Base-by-base conservation (phyloP, 805 yeast species). In the Saturnispora hagleri region DNA sequence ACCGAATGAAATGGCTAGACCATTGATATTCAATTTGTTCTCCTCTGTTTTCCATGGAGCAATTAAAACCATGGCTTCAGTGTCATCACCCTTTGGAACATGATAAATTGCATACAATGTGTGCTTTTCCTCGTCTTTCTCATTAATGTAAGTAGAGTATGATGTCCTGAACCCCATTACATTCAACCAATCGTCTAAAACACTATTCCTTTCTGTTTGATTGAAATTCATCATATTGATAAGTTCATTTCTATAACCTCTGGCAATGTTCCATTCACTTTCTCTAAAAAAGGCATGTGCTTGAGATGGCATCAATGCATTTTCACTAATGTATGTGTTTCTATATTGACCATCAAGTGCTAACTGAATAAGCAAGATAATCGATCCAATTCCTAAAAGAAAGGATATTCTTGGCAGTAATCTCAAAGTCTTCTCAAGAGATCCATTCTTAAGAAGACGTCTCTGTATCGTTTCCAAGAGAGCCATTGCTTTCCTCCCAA, bases 281-380 rank as follows among this genome's bases (percentile, higher is more conserved):
- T 91, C 98, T 51, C 97, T 75, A 65, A 87, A 93, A 64, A 89
- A 89, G 24, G 95, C 82, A 59, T 84, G 83, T 2, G 93, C 98
- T 65, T 93, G 98, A 0, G 95, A 90, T 7, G 99, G 97, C 87
- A 93, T 82, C 65, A 93, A 72, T 33, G 99, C 99, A 68, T 93
- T 93, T 63, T 93, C 99, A 7, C 95, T 85, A 12, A 90, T 85
- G 65, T 93, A 93, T 2, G 97, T 89, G 56, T 74, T 69, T 51
- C 97, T 73, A 65, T 72, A 88, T 62, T 87, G 88, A 20, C 97
- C 98, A 17, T 85, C 85, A 58, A 81, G 55, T 0, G 98, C 97
- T 47, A 89, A 70, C 22, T 75, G 67, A 13, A 76, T 64, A n/a
- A 93, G 69, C 80, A 86, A 78, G 0, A 70, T 62, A 9, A 81